Base-by-base conservation (phyloP, 805 yeast species). In the Vanderwaltozyma polyspora region DNA sequence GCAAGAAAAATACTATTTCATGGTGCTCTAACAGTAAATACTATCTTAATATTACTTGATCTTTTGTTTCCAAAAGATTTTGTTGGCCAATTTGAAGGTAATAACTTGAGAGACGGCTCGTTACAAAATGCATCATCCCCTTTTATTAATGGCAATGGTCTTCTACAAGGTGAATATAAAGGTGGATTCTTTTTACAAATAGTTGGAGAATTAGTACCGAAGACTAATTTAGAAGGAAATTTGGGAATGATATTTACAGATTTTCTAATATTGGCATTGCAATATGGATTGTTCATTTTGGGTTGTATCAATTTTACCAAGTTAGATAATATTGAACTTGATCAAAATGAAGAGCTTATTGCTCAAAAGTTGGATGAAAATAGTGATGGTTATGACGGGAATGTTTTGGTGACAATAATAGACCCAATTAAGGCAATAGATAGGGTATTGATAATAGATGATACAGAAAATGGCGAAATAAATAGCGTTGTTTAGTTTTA, bases 321-420 rank as follows among this genome's bases (percentile, higher is more conserved):
- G n/a, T 28, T 48, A 1, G 54, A 46, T 12, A 32, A 36, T 18
- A 23, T 19, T 32, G 32, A 32, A 11, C 10, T 16, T 19, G 24
- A 25, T 6, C 39, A 36, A 15, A 40, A 23, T 14, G 35, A 29
- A 8, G 45, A 30, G 19, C 32, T 49, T 5, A 18, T 43, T 11
- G 39, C 35, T 33, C n/a, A n/a, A n/a, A n/a, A n/a, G n/a, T n/a
- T n/a, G n/a, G 42, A 43, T 18, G 14, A 14, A 2, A 48, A 43
- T 33, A 57, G 57, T 25, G 73, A 70, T 44, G 75, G 74, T 1
- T 66, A 59, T 40, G 64, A 65, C 28, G 75, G 76, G 0, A 49
- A 59, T 19, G 52, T 64, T 1, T 39, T 48, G 14, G 50, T 66
- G 2, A 55, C 62, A 6, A 51, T 49, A 18, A 48, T 69, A 4